phyloP scores from a whole-genome alignment of 2,329 filamentous ascomycete genomes.

The Xylariaceae sp. region DNA sequence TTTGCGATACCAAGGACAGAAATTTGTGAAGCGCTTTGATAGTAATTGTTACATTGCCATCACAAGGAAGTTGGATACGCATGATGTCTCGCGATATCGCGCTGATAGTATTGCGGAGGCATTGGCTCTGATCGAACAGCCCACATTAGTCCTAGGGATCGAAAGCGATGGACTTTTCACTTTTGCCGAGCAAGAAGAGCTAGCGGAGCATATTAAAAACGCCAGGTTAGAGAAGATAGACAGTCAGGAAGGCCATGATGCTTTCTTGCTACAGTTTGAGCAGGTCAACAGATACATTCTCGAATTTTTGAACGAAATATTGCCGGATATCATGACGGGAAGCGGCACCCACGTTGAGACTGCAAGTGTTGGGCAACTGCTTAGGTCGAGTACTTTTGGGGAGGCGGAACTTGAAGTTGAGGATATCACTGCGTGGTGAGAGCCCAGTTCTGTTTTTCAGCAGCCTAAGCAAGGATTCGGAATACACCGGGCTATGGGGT shows the following conservation, averaged over 20 bases:
- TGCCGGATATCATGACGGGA: slow-evolving; percentile 86
- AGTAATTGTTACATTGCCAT: slow-evolving; percentile 99
- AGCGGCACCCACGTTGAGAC: slow-evolving; percentile 54
- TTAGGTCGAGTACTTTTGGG: slow-evolving; percentile 90
- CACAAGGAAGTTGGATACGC: slow-evolving; percentile 95
- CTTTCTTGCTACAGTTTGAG: slow-evolving; percentile 94
- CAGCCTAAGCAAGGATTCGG: not conserved
- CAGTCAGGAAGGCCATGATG: slow-evolving; percentile 93
- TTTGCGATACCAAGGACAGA: slow-evolving; percentile 91
- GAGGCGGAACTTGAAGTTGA: slow-evolving; percentile 96
- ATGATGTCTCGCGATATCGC: slow-evolving; percentile 86
- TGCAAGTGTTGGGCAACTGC: slow-evolving; percentile 65
- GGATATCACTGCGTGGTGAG: slow-evolving; percentile 92
- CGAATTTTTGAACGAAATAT: slow-evolving; percentile 78
- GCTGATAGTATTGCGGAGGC: slow-evolving; percentile 73
- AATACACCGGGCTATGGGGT: no score
- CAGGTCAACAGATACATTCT: slow-evolving; percentile 91
- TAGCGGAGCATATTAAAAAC: slow-evolving; percentile 81
- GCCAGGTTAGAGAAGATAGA: slow-evolving; percentile 85
- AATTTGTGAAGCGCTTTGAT: slow-evolving; percentile 97
- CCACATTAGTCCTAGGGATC: slow-evolving; percentile 89
- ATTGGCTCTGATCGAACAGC: slow-evolving; percentile 82
- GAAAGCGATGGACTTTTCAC: slow-evolving; percentile 96
- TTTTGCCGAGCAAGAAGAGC: slow-evolving; percentile 92
- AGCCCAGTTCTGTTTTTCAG: not conserved